A percentile compares a stretch with the other conserved stretches of the same genome.
Conservation (phyloP, 148 eudicot species). For the Persicaria tinctoria region DNA sequence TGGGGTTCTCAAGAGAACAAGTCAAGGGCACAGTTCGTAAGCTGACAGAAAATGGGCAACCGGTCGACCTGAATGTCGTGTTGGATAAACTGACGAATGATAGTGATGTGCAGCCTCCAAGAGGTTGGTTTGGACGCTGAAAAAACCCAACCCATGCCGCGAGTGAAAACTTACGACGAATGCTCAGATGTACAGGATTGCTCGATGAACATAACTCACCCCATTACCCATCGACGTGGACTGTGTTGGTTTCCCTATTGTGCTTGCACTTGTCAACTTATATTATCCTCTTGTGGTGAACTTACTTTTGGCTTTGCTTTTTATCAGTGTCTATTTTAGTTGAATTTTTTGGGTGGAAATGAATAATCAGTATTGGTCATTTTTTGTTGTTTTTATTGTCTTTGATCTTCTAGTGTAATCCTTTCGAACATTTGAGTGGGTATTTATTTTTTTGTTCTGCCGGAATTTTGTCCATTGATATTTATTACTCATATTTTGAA, state of each 20-base stretch:
- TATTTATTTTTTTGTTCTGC: background rate
- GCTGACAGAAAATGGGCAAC: conserved; percentile 18
- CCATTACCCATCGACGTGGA: background rate
- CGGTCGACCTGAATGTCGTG: conserved; percentile 23
- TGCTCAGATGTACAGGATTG: background rate
- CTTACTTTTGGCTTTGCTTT: background rate
- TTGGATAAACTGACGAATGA: conserved; percentile 27
- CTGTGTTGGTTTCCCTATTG: background rate
- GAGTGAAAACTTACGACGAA: background rate
- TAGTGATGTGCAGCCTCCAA: conserved; percentile 1
- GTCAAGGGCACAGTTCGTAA: conserved; percentile 18
- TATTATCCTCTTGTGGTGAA: background rate
- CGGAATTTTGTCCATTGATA: background rate
- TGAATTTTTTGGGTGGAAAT: background rate
- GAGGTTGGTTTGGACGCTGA: conserved; percentile 14
- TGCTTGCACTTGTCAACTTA: conserved; percentile 1
- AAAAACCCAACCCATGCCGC: background rate
- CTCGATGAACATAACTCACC: conserved; percentile 5
- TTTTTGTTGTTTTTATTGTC: background rate
- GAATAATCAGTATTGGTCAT: background rate
- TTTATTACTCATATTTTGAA: too few species aligned
- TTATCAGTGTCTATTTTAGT: background rate
- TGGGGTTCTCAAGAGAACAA: conserved; percentile 24
- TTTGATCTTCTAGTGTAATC: background rate
- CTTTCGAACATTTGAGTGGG: too few species aligned